Conservation (phyloP, 2,329 filamentous ascomycete genomes). For the Myriosclerotinia duriaeana region DNA sequence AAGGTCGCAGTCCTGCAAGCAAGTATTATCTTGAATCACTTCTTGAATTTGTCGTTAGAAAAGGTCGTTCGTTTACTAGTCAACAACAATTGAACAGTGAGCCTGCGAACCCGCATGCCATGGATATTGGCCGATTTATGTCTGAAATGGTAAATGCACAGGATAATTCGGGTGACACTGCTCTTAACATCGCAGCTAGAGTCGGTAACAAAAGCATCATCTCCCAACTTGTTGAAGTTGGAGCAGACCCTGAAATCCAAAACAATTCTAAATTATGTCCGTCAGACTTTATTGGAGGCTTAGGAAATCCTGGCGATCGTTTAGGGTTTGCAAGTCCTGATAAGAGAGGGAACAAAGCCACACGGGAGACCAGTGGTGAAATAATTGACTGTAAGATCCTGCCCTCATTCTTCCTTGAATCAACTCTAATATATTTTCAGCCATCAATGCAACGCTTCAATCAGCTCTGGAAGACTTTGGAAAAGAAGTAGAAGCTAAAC, state of each 20-base stretch:
- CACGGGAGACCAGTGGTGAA: slow-evolving; percentile 72
- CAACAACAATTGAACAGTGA: slow-evolving; percentile 44
- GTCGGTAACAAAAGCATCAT: slow-evolving; percentile 95
- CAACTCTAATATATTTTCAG: slow-evolving; percentile 43
- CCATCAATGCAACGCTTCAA: slow-evolving; percentile 79
- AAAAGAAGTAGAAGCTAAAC: slow-evolving; percentile 77
- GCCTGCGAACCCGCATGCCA: slow-evolving; percentile 43
- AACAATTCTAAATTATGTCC: slow-evolving; percentile 88
- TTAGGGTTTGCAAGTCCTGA: slow-evolving; percentile 46
- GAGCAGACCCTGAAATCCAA: slow-evolving; percentile 86
- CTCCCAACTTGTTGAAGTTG: slow-evolving; percentile 92
- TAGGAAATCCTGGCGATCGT: slow-evolving; percentile 62
- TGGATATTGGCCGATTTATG: slow-evolving; percentile 91
- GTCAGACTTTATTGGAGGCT: slow-evolving; percentile 76
- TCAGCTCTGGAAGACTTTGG: slow-evolving; percentile 79
- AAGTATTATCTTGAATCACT: slow-evolving; percentile 95
- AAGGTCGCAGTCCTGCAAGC: slow-evolving; percentile 85
- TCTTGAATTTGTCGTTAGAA: slow-evolving; percentile 89
- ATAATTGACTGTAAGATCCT: slow-evolving; percentile 70
- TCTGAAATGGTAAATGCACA: slow-evolving; percentile 95
- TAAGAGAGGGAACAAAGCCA: slow-evolving; percentile 53
- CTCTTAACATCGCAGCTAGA: slow-evolving; percentile 86
- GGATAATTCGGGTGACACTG: slow-evolving; percentile 92
- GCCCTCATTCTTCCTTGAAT: background rate
- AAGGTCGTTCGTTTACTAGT: slow-evolving; percentile 64